Evolutionary conservation across 768 basidiomycete species (phyloP), one percentile per base, ranked within the genome.

Genomic region (Macrolepiota fuliginosa): DNA sequence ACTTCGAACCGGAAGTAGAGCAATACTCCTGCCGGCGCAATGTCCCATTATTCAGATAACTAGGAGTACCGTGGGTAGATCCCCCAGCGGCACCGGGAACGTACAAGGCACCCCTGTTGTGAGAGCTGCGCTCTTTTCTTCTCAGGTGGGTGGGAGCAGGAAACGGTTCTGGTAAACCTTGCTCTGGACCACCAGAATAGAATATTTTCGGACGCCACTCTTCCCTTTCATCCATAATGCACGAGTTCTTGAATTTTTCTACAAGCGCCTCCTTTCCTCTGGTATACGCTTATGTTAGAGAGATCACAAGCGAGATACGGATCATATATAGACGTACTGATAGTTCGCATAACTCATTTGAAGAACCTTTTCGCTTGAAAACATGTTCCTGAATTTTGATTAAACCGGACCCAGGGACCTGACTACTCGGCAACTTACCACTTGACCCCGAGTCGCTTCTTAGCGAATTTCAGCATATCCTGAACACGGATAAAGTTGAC

Each of bases 281-380:
- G 67, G 25, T 37, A 52, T 25, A n/a, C 17, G 19, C 13, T 27
- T 35, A 36, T 10, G 54, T 52, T 49, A 57, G 37, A 1, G 22
- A 15, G 3, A 19, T 45, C 35, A 53, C 29, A 25, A 13, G 29
- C 10, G n/a, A 45, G 39, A 19, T 17, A 58, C 17, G 27, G 52
- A 17, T 19, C 12, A 32, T 4, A 32, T 45, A 24, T 3, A 45
- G n/a, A n/a, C 91, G 56, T 64, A 93, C 92, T 95, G 93, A 69
- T 92, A 94, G 66, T 92, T 94, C 2, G 94, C 94, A 70, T 94
- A 96, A 66, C 89, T 90, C 89, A 94, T 92, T 68, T 94, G 90
- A 56, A 94, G 74, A 9, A 94, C 87, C 69, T 96, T 96, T 73
- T 95, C 91, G 63, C 91, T 93, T 9, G 90, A 90, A 70, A 92